Evolutionary conservation across 306 rosid genomes (phyloP).

Genomic region (Phaseolus lunatus): DNA sequence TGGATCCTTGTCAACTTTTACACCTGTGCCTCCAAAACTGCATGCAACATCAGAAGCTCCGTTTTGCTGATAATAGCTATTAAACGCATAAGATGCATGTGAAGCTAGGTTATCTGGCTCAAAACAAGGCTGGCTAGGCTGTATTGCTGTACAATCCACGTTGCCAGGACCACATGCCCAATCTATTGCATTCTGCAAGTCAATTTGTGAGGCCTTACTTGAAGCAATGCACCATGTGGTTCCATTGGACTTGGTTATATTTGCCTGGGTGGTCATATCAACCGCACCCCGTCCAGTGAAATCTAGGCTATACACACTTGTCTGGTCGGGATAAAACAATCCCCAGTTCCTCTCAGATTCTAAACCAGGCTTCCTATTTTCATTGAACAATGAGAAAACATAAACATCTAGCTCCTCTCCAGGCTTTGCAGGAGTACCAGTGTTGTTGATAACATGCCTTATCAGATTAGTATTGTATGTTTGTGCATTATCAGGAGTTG

Average conservation of each 20-base stretch:
- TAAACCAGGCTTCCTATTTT: slow-evolving; percentile 92
- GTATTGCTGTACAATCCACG: slow-evolving; percentile 90
- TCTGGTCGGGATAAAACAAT: slow-evolving; percentile 90
- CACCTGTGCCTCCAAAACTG: slow-evolving; percentile 87
- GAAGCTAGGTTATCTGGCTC: slow-evolving; percentile 87
- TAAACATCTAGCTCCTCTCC: slow-evolving; percentile 60
- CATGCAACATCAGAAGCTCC: slow-evolving; percentile 96
- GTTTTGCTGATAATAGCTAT: slow-evolving; percentile 87
- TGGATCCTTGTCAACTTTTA: slow-evolving; percentile 88
- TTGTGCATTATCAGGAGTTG: slow-evolving; percentile 76
- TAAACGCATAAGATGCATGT: slow-evolving; percentile 92
- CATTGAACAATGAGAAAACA: slow-evolving; percentile 69
- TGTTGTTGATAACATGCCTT: slow-evolving; percentile 56
- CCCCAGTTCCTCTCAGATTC: slow-evolving; percentile 99
- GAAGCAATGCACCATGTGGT: slow-evolving; percentile 97
- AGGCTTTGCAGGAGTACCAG: slow-evolving; percentile 61
- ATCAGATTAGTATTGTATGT: slow-evolving; percentile 69
- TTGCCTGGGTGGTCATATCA: slow-evolving; percentile 64
- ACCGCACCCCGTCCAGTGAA: slow-evolving; percentile 80
- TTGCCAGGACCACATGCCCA: slow-evolving; percentile 99
- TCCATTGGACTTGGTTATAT: slow-evolving; percentile 68
- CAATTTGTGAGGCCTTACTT: slow-evolving; percentile 76
- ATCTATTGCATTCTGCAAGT: slow-evolving; percentile 90
- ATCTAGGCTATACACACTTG: slow-evolving; percentile 93
- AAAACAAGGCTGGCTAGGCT: slow-evolving; percentile 97